These are phyloP conservation scores for Cubamyces sp. DNA, from an alignment of 768 basidiomycete species.

Conservation along the genomic window DNA sequence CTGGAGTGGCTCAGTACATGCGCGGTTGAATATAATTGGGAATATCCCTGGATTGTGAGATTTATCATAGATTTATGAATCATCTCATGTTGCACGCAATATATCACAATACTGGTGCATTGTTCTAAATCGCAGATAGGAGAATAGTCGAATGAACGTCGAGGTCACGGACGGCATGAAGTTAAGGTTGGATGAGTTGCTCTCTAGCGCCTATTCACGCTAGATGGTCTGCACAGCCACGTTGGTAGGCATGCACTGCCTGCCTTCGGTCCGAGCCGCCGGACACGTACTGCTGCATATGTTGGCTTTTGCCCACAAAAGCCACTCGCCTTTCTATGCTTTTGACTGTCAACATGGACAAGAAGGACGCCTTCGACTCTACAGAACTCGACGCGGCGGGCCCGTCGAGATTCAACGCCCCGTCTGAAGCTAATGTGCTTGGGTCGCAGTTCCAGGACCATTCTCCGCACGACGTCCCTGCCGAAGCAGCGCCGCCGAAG, in stretches of 20 bases:
- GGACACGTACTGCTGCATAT: not conserved
- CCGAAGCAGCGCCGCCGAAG: slow-evolving; percentile 1
- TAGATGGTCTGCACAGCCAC: not conserved
- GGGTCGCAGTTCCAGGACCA: not conserved
- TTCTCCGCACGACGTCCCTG: not conserved
- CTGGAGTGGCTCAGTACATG: too few relatives aligned
- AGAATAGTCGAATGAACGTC: too few relatives aligned
- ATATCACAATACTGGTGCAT: too few relatives aligned
- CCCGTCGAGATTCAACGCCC: not conserved
- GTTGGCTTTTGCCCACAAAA: not conserved
- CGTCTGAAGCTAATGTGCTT: not conserved
- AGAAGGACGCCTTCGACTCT: slow-evolving; percentile 4
- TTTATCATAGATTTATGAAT: too few relatives aligned
- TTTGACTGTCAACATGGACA: not conserved
- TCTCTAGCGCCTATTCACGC: too few relatives aligned
- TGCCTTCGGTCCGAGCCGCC: not conserved
- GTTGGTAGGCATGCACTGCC: not conserved
- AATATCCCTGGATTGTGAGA: too few relatives aligned
- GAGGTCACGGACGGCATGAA: too few relatives aligned
- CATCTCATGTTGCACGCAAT: too few relatives aligned
- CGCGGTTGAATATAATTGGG: too few relatives aligned
- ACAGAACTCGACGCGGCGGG: not conserved
- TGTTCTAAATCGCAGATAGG: too few relatives aligned
- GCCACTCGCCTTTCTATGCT: not conserved
- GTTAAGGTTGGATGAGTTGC: too few relatives aligned